Percentiles rank a stretch among this genome's conserved stretches.
Conservation (phyloP, 192 early-diverging fungal species). For the Podila verticillata region DNA sequence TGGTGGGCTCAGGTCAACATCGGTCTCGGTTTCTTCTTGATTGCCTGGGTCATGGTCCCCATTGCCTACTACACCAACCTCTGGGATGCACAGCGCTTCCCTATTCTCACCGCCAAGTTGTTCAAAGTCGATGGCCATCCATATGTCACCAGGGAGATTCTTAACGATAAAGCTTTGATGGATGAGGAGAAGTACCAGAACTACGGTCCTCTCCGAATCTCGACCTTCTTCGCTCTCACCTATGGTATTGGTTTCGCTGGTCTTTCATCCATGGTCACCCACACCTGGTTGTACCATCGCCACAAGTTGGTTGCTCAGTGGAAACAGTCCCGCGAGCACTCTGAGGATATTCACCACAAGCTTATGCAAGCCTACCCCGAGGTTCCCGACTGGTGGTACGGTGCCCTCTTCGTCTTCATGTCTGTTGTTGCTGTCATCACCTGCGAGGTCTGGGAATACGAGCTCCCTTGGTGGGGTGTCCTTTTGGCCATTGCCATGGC, state of each 20-base stretch:
- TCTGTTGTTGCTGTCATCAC: slow-evolving; percentile 45
- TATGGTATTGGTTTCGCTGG: too few species aligned
- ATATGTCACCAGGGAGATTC: slow-evolving; percentile 62
- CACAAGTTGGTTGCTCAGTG: too few species aligned
- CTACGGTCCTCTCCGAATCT: too few species aligned
- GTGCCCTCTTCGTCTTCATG: slow-evolving; percentile 49
- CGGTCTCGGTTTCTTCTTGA: slow-evolving; percentile 65
- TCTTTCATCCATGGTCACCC: too few species aligned
- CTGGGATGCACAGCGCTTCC: slow-evolving; percentile 58
- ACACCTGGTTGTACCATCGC: too few species aligned
- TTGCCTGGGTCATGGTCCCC: slow-evolving; percentile 77
- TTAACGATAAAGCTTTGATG: too few species aligned
- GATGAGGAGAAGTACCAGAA: too few species aligned
- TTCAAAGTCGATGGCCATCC: slow-evolving; percentile 33
- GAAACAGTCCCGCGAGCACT: too few species aligned
- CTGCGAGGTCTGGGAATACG: slow-evolving; percentile 41
- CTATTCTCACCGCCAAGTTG: slow-evolving; percentile 48
- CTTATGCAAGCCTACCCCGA: slow-evolving; percentile 74
- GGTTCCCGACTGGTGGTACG: slow-evolving; percentile 67
- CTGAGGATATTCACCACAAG: slow-evolving; percentile 72
- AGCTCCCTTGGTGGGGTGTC: slow-evolving; percentile 63
- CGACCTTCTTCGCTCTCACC: too few species aligned
- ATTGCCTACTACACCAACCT: slow-evolving; percentile 70
- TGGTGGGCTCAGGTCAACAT: slow-evolving; percentile 72
- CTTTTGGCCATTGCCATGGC: slow-evolving; percentile 55